Conservation (phyloP, 2,329 filamentous ascomycete species). For the Trichoderma hamatum region DNA sequence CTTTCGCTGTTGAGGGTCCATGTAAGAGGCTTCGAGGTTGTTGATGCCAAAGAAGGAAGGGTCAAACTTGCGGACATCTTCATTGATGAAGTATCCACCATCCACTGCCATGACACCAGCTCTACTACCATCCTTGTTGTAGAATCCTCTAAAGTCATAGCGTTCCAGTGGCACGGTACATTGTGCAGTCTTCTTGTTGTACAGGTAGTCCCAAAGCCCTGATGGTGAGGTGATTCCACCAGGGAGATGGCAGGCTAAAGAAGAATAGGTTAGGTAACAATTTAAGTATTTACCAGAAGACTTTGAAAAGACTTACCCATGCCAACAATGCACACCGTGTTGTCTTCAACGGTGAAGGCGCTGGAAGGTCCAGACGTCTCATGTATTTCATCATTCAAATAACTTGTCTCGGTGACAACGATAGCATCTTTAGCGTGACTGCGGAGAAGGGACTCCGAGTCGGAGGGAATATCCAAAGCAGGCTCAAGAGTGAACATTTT, state of each 20-base stretch:
- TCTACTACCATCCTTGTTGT: slow-evolving; percentile 27
- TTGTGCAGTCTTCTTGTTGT: slow-evolving; percentile 35
- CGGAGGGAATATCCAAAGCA: slow-evolving; percentile 2
- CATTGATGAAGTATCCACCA: slow-evolving; percentile 35
- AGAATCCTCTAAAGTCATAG: slow-evolving; percentile 29
- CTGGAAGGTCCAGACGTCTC: slow-evolving; percentile 20
- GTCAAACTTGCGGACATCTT: slow-evolving; percentile 22
- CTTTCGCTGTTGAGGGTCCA: slow-evolving; percentile 40
- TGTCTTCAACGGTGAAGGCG: slow-evolving; percentile 9
- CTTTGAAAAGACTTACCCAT: background rate
- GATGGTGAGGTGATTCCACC: slow-evolving; percentile 24
- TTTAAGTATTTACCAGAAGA: too few species aligned
- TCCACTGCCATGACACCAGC: slow-evolving; percentile 18
- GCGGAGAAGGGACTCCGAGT: slow-evolving; percentile 16
- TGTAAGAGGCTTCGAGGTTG: slow-evolving; percentile 7
- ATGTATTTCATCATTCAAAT: slow-evolving; percentile 9
- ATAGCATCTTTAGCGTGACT: slow-evolving; percentile 8
- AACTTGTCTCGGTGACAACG: slow-evolving; percentile 10
- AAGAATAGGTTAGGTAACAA: background rate
- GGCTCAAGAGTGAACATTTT: slow-evolving; percentile 21
- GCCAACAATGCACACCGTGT: slow-evolving; percentile 19
- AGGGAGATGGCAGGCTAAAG: slow-evolving; percentile 21
- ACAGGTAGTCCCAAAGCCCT: slow-evolving; percentile 38
- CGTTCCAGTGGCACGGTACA: slow-evolving; percentile 35
- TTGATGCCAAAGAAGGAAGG: slow-evolving; percentile 16